These are phyloP conservation scores for Globisporangium megalacanthum DNA, from an alignment of 352 stramenopile species.

Conservation along the genomic window DNA sequence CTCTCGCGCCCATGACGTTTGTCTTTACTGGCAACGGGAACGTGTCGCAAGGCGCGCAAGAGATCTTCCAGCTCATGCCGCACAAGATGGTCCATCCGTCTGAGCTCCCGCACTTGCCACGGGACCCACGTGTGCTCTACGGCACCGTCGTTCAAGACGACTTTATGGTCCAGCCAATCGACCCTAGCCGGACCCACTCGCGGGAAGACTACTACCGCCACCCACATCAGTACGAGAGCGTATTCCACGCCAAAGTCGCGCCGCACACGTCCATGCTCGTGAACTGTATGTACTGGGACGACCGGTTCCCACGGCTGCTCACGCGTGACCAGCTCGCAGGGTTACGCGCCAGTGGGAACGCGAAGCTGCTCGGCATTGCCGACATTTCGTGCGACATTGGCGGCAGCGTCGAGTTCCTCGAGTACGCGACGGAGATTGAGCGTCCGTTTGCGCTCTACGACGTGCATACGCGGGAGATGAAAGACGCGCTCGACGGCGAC, in stretches of 20 bases:
- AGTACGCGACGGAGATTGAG: constrained; percentile 92
- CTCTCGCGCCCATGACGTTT: constrained; percentile 85
- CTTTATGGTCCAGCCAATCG: constrained; percentile 59
- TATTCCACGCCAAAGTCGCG: constrained; percentile 89
- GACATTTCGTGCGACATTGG: constrained; percentile 96
- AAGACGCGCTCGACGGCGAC: constrained; percentile 55
- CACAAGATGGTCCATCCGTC: constrained; percentile 91
- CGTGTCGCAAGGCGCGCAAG: constrained; percentile 91
- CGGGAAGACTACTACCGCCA: constrained; percentile 90
- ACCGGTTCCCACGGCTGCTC: constrained; percentile 90
- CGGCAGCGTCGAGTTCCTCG: constrained; percentile 92
- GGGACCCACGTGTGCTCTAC: constrained; percentile 62
- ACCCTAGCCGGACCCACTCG: constrained; percentile 14
- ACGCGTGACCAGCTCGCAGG: constrained; percentile 87
- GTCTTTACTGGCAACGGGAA: constrained; percentile 94
- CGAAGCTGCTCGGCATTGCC: constrained; percentile 87
- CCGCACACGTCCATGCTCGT: constrained; percentile 91
- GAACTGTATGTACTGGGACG: constrained; percentile 97
- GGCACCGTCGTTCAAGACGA: constrained; percentile 74
- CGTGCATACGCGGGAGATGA: constrained; percentile 59
- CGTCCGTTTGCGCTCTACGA: constrained; percentile 93
- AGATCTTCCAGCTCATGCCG: constrained; percentile 93
- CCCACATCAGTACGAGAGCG: constrained; percentile 85
- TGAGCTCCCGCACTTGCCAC: constrained; percentile 73
- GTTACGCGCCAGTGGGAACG: constrained; percentile 56